Percentiles rank a stretch among this genome's conserved stretches.
Evolutionary conservation across 768 basidiomycete species (phyloP).

Genomic region (Cystofilobasidium bisporidii): DNA sequence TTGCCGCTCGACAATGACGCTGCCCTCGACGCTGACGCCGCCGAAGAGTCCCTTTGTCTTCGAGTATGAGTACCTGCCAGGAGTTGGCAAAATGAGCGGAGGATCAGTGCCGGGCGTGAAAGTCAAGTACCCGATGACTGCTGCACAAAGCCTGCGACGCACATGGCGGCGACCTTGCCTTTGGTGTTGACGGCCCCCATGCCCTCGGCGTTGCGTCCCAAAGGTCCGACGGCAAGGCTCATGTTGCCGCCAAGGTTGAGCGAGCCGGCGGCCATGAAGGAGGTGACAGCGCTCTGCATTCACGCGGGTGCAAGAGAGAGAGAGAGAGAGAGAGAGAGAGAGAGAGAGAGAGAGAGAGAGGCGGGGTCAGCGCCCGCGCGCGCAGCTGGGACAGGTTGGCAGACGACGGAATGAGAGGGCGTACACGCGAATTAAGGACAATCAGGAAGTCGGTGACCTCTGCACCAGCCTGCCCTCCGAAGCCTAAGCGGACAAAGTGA

Average conservation of each 20-base stretch:
- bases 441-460: slow-evolving; percentile 39
- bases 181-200: slow-evolving; percentile 68
- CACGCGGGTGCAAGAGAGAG: no score
- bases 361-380: slow-evolving; percentile 7
- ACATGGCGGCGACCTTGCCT: slow-evolving; percentile 89
- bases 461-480: slow-evolving; percentile 55
- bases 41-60: slow-evolving; percentile 91
- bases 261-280: slow-evolving; percentile 91
- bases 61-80: slow-evolving; percentile 41
- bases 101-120: no score
- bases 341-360: slow-evolving; percentile 29
- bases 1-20: slow-evolving; percentile 83
- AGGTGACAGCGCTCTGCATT: slow-evolving; percentile 46
- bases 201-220: slow-evolving; percentile 88
- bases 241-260: slow-evolving; percentile 83
- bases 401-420: not conserved
- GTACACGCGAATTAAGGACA: slow-evolving; percentile 57
- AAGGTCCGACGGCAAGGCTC: slow-evolving; percentile 71
- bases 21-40: slow-evolving; percentile 68
- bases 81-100: no score
- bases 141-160: no score
- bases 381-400: no score
- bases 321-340: not conserved
- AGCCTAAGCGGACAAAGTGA: slow-evolving; percentile 66
- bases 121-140: no score